Evolutionary conservation across 768 basidiomycete genomes (phyloP), one percentile per base, ranked within the genome.

Genomic region (Lanmaoa pseudosensibilis): DNA sequence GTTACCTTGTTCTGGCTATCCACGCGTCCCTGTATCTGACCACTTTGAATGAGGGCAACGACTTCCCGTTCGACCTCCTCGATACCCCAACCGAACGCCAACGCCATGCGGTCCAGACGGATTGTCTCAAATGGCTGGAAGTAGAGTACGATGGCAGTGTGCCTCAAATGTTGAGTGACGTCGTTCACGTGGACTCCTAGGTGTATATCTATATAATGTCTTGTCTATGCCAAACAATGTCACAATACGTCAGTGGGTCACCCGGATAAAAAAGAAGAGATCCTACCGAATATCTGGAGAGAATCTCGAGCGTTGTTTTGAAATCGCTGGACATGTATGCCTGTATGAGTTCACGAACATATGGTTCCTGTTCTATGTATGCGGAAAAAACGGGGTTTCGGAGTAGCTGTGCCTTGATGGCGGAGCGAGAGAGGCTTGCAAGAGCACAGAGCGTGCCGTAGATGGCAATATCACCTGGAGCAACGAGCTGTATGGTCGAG

Each of bases 51-150:
- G 36, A 98, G 80, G 21, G 73, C 71, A 16, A 94, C 88, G 21
- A 97, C 85, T 56, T 88, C 82, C 37, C 74, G 73, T 69, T 92
- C 86, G 32, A 92, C 83, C 57, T 87, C 83, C 4, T 84, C 83
- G 8, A 90, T 73, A 0, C 79, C 77, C 85, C 90, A 88, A 3
- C 94, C 94, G 65, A 98, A 96, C 11, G 94, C 92, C 3, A 74
- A 69, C 37, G 88, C 86, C 92, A 97, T 95, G 36, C 88, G 82
- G 41, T 87, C 85, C 30, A 98, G 80, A 41, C 84, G 80, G 68
- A 97, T 92, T 10, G 90, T 84, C 27, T 88, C 80, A 71, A 94
- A 98, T 0, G 95, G 95, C 63, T 86, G 83, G 78, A 97, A 94
- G 74, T 95, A 98, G 46, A 93, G 82, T n/a, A 83, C 77, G 47